Evolutionary conservation across 139 green algal species (phyloP), one percentile per base, ranked within the genome.

Genomic region (Chlorella vulgaris): DNA sequence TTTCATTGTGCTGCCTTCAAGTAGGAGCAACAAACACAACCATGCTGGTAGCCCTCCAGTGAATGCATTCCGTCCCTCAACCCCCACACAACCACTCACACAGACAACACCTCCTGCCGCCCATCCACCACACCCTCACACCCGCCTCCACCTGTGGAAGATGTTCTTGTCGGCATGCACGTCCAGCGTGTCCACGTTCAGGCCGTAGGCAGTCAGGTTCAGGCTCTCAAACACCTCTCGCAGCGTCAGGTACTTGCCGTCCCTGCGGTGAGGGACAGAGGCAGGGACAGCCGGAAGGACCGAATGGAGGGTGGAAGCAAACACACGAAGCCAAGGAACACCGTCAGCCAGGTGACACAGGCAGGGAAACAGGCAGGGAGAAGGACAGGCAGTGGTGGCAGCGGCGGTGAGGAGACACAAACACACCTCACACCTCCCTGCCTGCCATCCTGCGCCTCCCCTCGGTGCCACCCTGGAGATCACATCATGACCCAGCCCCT

Each of bases 101-200:
- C 8, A 19, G 3, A 7, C 4, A 28, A n/a, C 29, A n/a, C 63
- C 33, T 8, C 13, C 31, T 33, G 22, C 63, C 15, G 7, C 29
- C 47, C 47, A 10, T 24, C 10, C 47, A 58, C 10, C 47, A 58
- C 29, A 40, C 1, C 60, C 60, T 8, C 21, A 38, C 24, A 8
- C 47, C 47, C 47, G 47, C 15, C 47, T 15, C 47, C 91, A 94
- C 75, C 96, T 92, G 89, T 99, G 97, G 90, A 99, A 99, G 53
- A 94, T 98, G 88, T 96, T 98, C 85, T 99, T 99, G 92, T 99
- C 96, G 21, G 95, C 97, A 84, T 99, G 97, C 91, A 99, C 98
- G 91, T 99, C 97, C 81, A 99, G 88, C 8, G 93, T 96, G 86
- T 99, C 97, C 47, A 99, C 94, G 84, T 98, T 99, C 33, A 99